A percentile compares a stretch with the other conserved stretches of the same genome.
phyloP scores from a whole-genome alignment of 1,139 yeast species.

The Nematodospora anomalae region DNA sequence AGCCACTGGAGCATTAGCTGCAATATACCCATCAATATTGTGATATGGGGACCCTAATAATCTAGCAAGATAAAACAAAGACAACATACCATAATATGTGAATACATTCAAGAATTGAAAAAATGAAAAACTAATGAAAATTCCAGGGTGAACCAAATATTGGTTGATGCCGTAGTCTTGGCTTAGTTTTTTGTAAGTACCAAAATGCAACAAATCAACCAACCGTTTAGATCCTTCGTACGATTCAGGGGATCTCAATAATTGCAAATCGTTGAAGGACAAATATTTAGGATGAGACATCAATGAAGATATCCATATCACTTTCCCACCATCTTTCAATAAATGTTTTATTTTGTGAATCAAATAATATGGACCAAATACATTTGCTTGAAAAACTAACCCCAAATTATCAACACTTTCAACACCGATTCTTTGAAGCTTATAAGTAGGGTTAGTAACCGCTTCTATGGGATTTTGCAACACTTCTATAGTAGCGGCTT shows the following conservation, averaged over 20 bases:
- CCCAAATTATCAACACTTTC: constrained; percentile 77
- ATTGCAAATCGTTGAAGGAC: constrained; percentile 72
- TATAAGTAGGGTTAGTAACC: constrained; percentile 82
- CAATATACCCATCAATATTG: constrained; percentile 82
- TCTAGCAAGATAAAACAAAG: constrained; percentile 82
- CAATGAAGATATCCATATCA: constrained; percentile 84
- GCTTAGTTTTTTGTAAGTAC: constrained; percentile 54
- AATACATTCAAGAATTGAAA: constrained; percentile 72
- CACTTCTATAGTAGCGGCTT: constrained; percentile 68
- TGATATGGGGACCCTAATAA: constrained; percentile 83
- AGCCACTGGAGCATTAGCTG: constrained; percentile 76
- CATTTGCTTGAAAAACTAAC: constrained; percentile 89
- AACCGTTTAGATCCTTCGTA: constrained; percentile 93
- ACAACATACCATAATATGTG: constrained; percentile 82
- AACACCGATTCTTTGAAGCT: constrained; percentile 75
- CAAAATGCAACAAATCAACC: constrained; percentile 79
- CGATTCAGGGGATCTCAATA: constrained; percentile 60
- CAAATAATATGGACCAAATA: constrained; percentile 89
- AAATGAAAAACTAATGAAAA: constrained; percentile 82
- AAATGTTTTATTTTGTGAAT: constrained; percentile 59
- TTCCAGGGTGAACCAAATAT: constrained; percentile 90
- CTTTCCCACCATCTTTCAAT: constrained; percentile 55
- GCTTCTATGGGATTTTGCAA: constrained; percentile 68
- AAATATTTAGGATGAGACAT: constrained; percentile 74
- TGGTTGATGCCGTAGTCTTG: constrained; percentile 56